phyloP scores from a whole-genome alignment of 2,329 filamentous ascomycete genomes.

The Scorias spongiosa region DNA sequence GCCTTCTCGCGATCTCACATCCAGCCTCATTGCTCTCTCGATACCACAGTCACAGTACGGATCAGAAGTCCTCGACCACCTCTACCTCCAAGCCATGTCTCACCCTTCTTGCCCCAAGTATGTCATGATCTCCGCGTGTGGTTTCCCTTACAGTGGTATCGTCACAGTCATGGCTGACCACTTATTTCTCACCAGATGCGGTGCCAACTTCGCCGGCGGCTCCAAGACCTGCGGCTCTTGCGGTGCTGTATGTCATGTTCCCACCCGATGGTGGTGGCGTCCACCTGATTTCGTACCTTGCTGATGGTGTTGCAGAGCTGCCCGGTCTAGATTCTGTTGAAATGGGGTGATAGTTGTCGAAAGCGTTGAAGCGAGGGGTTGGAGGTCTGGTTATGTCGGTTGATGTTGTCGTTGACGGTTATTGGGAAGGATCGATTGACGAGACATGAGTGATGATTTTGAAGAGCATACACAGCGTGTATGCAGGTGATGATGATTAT shows the following conservation, averaged over 20 bases:
- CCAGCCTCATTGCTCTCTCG: too few relatives aligned
- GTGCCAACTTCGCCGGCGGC: conserved; percentile 12
- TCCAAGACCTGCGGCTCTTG: conserved; percentile 19
- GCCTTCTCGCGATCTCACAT: too few relatives aligned
- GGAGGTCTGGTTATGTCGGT: neutral
- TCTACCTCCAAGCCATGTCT: too few relatives aligned
- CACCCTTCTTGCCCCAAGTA: too few relatives aligned
- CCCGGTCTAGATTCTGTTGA: neutral
- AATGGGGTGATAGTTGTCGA: neutral
- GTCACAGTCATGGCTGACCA: too few relatives aligned
- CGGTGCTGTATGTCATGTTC: conserved; percentile 13
- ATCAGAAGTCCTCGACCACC: too few relatives aligned
- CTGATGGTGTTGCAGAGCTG: neutral
- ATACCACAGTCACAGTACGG: too few relatives aligned
- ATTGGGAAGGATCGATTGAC: neutral
- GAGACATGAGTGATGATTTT: neutral
- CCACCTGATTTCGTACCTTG: neutral
- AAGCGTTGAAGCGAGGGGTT: neutral
- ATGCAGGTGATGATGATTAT: neutral
- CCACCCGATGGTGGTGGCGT: neutral
- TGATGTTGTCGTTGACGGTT: neutral
- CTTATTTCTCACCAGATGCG: conserved; percentile 13
- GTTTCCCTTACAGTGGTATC: too few relatives aligned
- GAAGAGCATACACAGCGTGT: too few relatives aligned
- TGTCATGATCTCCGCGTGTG: too few relatives aligned